Base-by-base conservation (phyloP, 2,329 filamentous ascomycete species). In the Fusarium beomiforme region DNA sequence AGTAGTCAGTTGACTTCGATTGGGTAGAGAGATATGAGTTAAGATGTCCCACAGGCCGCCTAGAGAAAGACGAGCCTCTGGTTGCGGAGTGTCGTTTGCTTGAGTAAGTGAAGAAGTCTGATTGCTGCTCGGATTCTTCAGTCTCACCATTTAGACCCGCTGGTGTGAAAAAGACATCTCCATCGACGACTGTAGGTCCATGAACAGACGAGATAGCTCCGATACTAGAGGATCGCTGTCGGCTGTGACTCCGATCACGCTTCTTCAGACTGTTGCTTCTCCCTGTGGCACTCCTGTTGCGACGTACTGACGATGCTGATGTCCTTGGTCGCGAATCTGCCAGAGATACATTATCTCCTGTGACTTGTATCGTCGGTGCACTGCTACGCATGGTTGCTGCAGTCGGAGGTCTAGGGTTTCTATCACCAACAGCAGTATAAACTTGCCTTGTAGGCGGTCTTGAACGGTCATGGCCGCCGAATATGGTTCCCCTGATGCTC, bases 321-420 rank as follows among this genome's bases (percentile, higher is more conserved):
- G 71, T 82, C 33, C 69, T 73, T 58, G 77, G 77, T 11, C 79
- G 78, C 47, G 79, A 79, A 36, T 81, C 82, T 59, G 70, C 76
- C 72, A 66, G 59, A 23, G 80, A 82, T 60, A 82, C 87, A 74
- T 81, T 87, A 60, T 93, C 92, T 63, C 89, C 88, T 0, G 91
- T 96, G 29, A 97, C 87, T 61, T 96, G 92, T 67, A 97, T 95
- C 3, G 90, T 86, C 4, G 94, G 93, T 34, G 91, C 86, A 23
- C 76, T 77, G 70, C 81, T 83, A 8, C 79, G 77, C 5, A 76
- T 71, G 9, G 84, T 86, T 66, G 85, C 84, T 14, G 82, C 81
- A 6, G 87, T 83, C 16, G 78, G 76, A n/a, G 75, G 80, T 53
- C 78, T 71, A 6, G 75, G 72, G 2, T 79, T 71, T 49, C 84